Conservation (phyloP, 2,329 filamentous ascomycete species). For the Westerdykella aurantiaca region DNA sequence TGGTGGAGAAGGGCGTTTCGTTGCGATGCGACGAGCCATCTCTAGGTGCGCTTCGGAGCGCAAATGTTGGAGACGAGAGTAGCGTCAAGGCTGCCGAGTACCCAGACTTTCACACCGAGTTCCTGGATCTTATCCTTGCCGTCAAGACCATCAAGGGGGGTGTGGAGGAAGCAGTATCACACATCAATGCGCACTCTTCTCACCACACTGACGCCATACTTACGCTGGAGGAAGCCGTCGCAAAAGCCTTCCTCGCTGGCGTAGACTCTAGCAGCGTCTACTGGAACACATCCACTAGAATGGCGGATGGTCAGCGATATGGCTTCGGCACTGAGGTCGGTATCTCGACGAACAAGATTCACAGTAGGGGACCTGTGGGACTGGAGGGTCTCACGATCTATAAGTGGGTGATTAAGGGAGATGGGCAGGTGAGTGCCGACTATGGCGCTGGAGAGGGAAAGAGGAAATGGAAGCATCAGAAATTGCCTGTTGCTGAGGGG, state of each 20-base stretch:
- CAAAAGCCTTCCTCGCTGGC: slow-evolving; percentile 75
- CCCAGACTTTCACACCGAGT: slow-evolving; percentile 80
- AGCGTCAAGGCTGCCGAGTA: slow-evolving; percentile 60
- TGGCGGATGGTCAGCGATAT: slow-evolving; percentile 94
- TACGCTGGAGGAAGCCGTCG: slow-evolving; percentile 60
- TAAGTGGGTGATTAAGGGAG: slow-evolving; percentile 84
- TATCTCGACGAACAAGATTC: slow-evolving; percentile 98
- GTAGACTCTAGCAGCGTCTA: slow-evolving; percentile 90
- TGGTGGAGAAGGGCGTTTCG: slow-evolving; percentile 70
- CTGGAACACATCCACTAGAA: slow-evolving; percentile 92
- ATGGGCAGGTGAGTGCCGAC: slow-evolving; percentile 72
- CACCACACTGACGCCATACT: slow-evolving; percentile 93
- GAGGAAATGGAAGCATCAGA: slow-evolving; percentile 51
- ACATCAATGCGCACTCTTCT: slow-evolving; percentile 89
- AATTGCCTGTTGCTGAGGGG: slow-evolving; percentile 34
- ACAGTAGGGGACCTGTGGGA: slow-evolving; percentile 86
- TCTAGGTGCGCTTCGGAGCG: slow-evolving; percentile 56
- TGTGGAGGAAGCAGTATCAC: slow-evolving; percentile 66
- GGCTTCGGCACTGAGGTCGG: slow-evolving; percentile 98
- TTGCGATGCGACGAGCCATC: slow-evolving; percentile 71
- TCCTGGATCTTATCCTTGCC: slow-evolving; percentile 76
- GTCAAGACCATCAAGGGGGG: slow-evolving; percentile 62
- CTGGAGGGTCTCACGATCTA: slow-evolving; percentile 94
- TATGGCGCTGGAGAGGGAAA: slow-evolving; percentile 56
- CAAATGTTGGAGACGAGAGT: slow-evolving; percentile 34